phyloP scores from a whole-genome alignment of 2,329 filamentous ascomycete species.

The Claviceps africana region DNA sequence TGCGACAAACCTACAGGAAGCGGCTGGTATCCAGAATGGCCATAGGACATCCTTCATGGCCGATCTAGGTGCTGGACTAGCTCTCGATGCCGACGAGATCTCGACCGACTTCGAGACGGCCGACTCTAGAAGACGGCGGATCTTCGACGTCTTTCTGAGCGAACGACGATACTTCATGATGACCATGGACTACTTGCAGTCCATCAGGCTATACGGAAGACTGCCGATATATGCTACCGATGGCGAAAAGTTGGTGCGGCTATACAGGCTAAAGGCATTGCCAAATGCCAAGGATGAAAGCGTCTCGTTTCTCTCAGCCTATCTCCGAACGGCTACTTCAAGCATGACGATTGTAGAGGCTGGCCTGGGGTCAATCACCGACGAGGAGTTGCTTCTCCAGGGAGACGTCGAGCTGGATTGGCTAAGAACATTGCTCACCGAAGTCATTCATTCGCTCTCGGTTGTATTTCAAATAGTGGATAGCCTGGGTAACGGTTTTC shows the following conservation, averaged over 20 bases:
- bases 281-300: slow-evolving; percentile 21
- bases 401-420: slow-evolving; percentile 46
- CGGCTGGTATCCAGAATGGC: slow-evolving; percentile 49
- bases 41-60: slow-evolving; percentile 43
- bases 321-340: slow-evolving; percentile 30
- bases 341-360: slow-evolving; percentile 36
- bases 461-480: slow-evolving; percentile 61
- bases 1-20: slow-evolving; percentile 59
- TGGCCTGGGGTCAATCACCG: slow-evolving; percentile 36
- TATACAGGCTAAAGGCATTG: slow-evolving; percentile 17
- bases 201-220: slow-evolving; percentile 29
- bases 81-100: slow-evolving; percentile 39
- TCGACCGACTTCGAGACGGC: slow-evolving; percentile 47
- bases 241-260: slow-evolving; percentile 14
- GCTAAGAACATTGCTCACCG: slow-evolving; percentile 48
- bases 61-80: slow-evolving; percentile 32
- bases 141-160: slow-evolving; percentile 56
- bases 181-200: slow-evolving; percentile 41
- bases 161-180: slow-evolving; percentile 58
- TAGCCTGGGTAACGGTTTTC: slow-evolving; percentile 37
- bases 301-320: slow-evolving; percentile 32
- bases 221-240: slow-evolving; percentile 21
- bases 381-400: slow-evolving; percentile 31
- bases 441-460: slow-evolving; percentile 60
- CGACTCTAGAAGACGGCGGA: slow-evolving; percentile 48